These are phyloP conservation scores for Coccinonectria pachysandricola DNA, from an alignment of 2,329 filamentous ascomycete species.

Conservation along the genomic window DNA sequence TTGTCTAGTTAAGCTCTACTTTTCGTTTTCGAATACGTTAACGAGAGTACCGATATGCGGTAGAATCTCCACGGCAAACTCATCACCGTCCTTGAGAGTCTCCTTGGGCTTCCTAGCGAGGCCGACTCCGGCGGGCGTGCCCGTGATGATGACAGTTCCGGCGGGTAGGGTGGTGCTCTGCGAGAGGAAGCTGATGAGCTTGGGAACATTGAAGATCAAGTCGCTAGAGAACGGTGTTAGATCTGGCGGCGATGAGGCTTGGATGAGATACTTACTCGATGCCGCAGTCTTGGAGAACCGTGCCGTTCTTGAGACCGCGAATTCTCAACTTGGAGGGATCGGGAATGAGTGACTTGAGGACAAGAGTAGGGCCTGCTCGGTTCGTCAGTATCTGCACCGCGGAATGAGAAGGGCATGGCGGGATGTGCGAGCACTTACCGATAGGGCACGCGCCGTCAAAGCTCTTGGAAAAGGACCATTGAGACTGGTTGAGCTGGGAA, in stretches of 20 bases:
- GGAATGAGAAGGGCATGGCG: neutral
- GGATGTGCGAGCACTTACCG: slow-evolving; percentile 5
- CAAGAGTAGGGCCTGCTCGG: slow-evolving; percentile 53
- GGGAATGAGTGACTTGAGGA: slow-evolving; percentile 42
- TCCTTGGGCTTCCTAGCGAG: slow-evolving; percentile 57
- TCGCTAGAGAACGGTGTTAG: slow-evolving; percentile 28
- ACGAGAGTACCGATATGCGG: slow-evolving; percentile 32
- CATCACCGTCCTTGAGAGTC: slow-evolving; percentile 59
- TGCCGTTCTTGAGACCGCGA: slow-evolving; percentile 46
- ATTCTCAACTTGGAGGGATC: slow-evolving; percentile 48
- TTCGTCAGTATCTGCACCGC: neutral
- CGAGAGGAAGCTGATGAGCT: slow-evolving; percentile 49
- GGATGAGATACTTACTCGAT: slow-evolving; percentile 14
- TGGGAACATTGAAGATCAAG: slow-evolving; percentile 51
- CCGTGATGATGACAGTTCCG: slow-evolving; percentile 56
- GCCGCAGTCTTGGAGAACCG: slow-evolving; percentile 13
- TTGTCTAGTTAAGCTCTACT: no score
- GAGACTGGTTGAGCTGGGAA: slow-evolving; percentile 17
- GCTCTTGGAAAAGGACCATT: slow-evolving; percentile 41
- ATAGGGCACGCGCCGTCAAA: slow-evolving; percentile 47
- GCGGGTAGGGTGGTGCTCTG: slow-evolving; percentile 51
- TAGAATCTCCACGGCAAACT: slow-evolving; percentile 33
- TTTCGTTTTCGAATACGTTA: slow-evolving; percentile 22
- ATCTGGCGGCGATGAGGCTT: no score
- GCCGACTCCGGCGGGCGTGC: slow-evolving; percentile 59